Percentiles rank a stretch among this genome's conserved stretches.
Evolutionary conservation across 306 rosid species (phyloP).

Genomic region (Ormosia semicastrata): DNA sequence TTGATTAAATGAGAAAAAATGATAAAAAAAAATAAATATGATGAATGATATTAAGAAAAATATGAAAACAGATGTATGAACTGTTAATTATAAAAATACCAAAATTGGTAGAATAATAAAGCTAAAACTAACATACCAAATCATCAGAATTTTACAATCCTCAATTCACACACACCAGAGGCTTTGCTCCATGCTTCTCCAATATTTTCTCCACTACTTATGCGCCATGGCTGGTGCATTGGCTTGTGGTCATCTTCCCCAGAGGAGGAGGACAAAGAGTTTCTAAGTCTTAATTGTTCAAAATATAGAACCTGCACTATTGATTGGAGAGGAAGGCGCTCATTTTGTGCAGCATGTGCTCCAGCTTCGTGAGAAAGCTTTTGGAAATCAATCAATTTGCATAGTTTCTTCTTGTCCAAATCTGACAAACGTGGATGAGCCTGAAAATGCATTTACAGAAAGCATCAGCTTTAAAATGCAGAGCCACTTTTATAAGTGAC

Average conservation of each 20-base stretch:
- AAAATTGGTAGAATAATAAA: constrained; percentile 17
- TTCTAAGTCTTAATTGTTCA: constrained; percentile 91
- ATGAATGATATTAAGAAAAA: too few relatives aligned
- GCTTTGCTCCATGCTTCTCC: constrained; percentile 95
- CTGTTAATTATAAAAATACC: too few relatives aligned
- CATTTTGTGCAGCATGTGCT: constrained; percentile 99
- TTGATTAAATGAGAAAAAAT: too few relatives aligned
- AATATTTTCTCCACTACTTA: constrained; percentile 65
- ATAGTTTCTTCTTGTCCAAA: constrained; percentile 73
- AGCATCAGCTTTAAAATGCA: constrained; percentile 15
- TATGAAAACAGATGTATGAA: too few relatives aligned
- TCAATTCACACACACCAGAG: constrained; percentile 52
- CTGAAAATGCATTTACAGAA: constrained; percentile 48
- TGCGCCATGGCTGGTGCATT: constrained; percentile 87
- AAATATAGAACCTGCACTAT: constrained; percentile 94
- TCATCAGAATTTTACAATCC: constrained; percentile 37
- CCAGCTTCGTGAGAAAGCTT: constrained; percentile 97
- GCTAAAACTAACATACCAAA: background rate
- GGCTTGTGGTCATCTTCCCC: constrained; percentile 87
- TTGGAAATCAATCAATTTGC: constrained; percentile 89
- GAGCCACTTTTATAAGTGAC: background rate
- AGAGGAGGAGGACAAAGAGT: constrained; percentile 59
- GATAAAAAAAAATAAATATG: too few relatives aligned
- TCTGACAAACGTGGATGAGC: constrained; percentile 91
- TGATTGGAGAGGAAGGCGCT: constrained; percentile 94